Evolutionary conservation across 208 protist species (phyloP).

Genomic region (Jaenimonas drosophilae): DNA sequence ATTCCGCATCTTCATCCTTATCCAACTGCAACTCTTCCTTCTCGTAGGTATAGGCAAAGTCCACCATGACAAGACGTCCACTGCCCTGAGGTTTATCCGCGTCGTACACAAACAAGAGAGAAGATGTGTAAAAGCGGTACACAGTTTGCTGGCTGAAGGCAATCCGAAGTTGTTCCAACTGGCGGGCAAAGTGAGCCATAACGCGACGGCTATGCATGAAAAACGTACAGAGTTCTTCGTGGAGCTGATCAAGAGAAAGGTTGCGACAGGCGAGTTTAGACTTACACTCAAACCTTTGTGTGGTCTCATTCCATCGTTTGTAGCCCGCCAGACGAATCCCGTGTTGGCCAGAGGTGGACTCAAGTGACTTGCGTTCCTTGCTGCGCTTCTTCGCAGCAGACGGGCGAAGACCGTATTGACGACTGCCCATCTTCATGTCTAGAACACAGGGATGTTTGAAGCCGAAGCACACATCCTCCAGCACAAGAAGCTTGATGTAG

Average conservation of each 20-base stretch:
- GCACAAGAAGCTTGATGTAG: slow-evolving; percentile 48
- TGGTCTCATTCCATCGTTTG: slow-evolving; percentile 42
- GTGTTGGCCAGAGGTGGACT: slow-evolving; percentile 57
- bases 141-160: slow-evolving; percentile 50
- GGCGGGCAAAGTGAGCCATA: slow-evolving; percentile 19
- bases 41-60: slow-evolving; percentile 87
- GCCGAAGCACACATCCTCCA: slow-evolving; percentile 76
- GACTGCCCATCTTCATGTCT: slow-evolving; percentile 81
- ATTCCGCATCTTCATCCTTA: slow-evolving; percentile 43
- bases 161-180: slow-evolving; percentile 36
- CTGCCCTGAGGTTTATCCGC: slow-evolving; percentile 42
- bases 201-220: slow-evolving; percentile 14
- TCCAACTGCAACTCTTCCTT: slow-evolving; percentile 41
- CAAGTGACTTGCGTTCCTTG: slow-evolving; percentile 53
- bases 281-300: slow-evolving; percentile 30
- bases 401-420: slow-evolving; percentile 76
- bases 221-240: slow-evolving; percentile 34
- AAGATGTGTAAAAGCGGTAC: slow-evolving; percentile 83
- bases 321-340: slow-evolving; percentile 74
- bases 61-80: slow-evolving; percentile 77
- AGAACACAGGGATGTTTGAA: slow-evolving; percentile 68
- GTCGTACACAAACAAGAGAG: slow-evolving; percentile 83
- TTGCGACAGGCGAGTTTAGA: slow-evolving; percentile 50
- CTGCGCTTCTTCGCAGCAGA: slow-evolving; percentile 47
- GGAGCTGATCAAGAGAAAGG: slow-evolving; percentile 36